A percentile compares a stretch with the other conserved stretches of the same genome.
phyloP scores from a whole-genome alignment of 2,329 filamentous ascomycete genomes.

The Phialophora expanda region DNA sequence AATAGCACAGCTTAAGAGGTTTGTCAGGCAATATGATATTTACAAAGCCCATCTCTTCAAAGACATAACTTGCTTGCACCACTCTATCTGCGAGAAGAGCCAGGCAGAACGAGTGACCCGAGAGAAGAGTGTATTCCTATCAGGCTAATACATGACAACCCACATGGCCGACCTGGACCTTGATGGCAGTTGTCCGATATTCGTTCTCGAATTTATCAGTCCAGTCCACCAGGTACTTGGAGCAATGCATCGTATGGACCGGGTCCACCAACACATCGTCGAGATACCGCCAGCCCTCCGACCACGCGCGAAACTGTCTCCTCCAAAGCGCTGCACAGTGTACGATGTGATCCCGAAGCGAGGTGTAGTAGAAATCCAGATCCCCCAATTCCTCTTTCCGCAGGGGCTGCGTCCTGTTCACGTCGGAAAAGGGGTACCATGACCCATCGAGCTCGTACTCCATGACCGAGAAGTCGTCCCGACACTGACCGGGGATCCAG shows the following conservation, averaged over 20 bases:
- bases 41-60: too few relatives aligned
- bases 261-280: conserved; percentile 11
- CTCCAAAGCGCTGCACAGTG: conserved; percentile 12
- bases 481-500: conserved; percentile 2
- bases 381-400: conserved; percentile 2
- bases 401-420: conserved; percentile 8
- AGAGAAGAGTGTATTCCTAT: too few relatives aligned
- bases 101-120: too few relatives aligned
- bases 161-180: conserved; percentile 5
- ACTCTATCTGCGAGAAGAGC: too few relatives aligned
- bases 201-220: conserved; percentile 8
- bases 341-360: conserved; percentile 11
- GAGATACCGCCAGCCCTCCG: conserved; percentile 8
- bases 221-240: conserved; percentile 15
- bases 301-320: conserved; percentile 6
- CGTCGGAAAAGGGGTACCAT: conserved; percentile 7
- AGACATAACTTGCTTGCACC: too few relatives aligned
- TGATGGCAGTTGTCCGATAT: conserved; percentile 10
- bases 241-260: conserved; percentile 11
- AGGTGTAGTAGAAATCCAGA: conserved; percentile 14
- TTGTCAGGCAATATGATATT: too few relatives aligned
- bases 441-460: conserved; percentile 13
- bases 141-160: conserved; percentile 13
- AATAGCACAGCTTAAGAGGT: too few relatives aligned
- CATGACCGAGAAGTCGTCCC: conserved; percentile 11